phyloP scores from a whole-genome alignment of 805 yeast species.

The Sugiyamaella qingdaonensis region DNA sequence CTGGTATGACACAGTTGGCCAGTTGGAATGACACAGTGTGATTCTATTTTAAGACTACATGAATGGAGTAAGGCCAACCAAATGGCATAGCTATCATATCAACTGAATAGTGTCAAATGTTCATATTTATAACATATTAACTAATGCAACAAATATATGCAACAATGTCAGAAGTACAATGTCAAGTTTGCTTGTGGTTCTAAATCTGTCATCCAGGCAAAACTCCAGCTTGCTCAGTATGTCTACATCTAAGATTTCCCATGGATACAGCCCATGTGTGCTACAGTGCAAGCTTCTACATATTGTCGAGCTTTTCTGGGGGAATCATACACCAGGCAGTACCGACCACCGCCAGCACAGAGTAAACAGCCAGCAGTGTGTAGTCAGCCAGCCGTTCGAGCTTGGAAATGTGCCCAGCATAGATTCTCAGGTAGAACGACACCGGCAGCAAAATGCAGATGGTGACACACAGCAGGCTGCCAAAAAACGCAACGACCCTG shows the following conservation, averaged over 20 bases:
- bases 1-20: too few relatives aligned
- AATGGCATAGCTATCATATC: too few relatives aligned
- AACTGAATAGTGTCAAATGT: too few relatives aligned
- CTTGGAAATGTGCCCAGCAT: slow-evolving; percentile 40
- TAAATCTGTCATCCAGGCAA: background rate
- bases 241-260: too few relatives aligned
- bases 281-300: background rate
- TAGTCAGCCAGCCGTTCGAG: slow-evolving; percentile 40
- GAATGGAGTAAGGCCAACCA: too few relatives aligned
- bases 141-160: background rate
- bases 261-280: too few relatives aligned
- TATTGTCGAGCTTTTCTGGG: background rate
- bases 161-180: background rate
- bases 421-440: slow-evolving; percentile 60
- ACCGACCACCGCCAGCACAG: slow-evolving; percentile 52
- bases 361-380: slow-evolving; percentile 43
- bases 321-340: slow-evolving; percentile 34
- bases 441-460: slow-evolving; percentile 79
- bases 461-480: slow-evolving; percentile 73
- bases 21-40: too few relatives aligned
- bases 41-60: too few relatives aligned
- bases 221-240: too few relatives aligned
- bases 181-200: background rate
- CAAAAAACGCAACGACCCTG: slow-evolving; percentile 72
- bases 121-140: background rate